Evolutionary conservation across 2,329 filamentous ascomycete genomes (phyloP).

Genomic region (Penicillium palitans): DNA sequence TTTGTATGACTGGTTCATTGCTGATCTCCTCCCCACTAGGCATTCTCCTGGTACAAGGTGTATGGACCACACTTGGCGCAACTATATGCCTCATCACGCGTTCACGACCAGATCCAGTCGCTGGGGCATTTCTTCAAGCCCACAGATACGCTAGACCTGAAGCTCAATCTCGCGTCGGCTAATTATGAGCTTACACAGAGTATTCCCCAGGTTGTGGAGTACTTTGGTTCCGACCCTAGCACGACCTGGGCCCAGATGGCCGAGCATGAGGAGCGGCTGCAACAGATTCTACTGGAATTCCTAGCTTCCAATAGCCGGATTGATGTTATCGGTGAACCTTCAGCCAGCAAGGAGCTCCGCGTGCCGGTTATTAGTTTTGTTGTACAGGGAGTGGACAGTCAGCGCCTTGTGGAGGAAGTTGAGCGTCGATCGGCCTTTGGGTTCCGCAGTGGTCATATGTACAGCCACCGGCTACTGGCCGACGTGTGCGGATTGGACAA

Average conservation of each 20-base stretch:
- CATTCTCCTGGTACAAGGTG: slow-evolving; percentile 82
- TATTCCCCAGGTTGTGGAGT: slow-evolving; percentile 62
- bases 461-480: slow-evolving; percentile 62
- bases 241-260: slow-evolving; percentile 55
- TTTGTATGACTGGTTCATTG: neutral
- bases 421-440: slow-evolving; percentile 61
- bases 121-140: slow-evolving; percentile 69
- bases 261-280: slow-evolving; percentile 61
- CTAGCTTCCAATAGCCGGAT: slow-evolving; percentile 55
- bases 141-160: slow-evolving; percentile 60
- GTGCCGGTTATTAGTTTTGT: slow-evolving; percentile 69
- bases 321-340: slow-evolving; percentile 60
- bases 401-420: slow-evolving; percentile 61
- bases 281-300: slow-evolving; percentile 60
- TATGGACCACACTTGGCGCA: slow-evolving; percentile 74
- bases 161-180: slow-evolving; percentile 66
- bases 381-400: slow-evolving; percentile 58
- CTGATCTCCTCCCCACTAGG: slow-evolving; percentile 21
- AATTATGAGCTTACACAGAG: slow-evolving; percentile 69
- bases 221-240: slow-evolving; percentile 52
- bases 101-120: slow-evolving; percentile 58
- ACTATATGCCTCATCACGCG: slow-evolving; percentile 63
- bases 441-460: slow-evolving; percentile 68
- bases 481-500: slow-evolving; percentile 59
- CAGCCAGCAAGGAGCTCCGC: slow-evolving; percentile 50